phyloP scores from a whole-genome alignment of 768 basidiomycete species.

The Mycena olivaceomarginata region DNA sequence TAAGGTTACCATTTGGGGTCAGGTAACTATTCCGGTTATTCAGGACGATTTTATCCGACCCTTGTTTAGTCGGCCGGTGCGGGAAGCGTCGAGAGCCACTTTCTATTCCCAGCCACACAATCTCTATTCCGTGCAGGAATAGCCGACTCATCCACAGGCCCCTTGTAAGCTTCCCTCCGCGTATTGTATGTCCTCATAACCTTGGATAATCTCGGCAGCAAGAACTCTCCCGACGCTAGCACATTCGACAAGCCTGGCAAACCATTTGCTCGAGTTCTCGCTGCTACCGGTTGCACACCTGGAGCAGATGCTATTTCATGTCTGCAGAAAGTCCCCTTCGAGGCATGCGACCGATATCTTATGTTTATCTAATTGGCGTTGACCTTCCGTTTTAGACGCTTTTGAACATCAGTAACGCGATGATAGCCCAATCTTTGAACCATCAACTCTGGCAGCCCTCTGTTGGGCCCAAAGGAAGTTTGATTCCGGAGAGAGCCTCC shows the following conservation, averaged over 20 bases:
- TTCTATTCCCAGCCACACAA: conserved; percentile 61
- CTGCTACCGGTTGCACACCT: conserved; percentile 66
- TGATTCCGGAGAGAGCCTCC: conserved; percentile 68
- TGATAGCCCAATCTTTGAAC: conserved; percentile 69
- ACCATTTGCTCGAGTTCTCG: conserved; percentile 68
- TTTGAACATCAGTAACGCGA: conserved; percentile 65
- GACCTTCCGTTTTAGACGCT: conserved; percentile 59
- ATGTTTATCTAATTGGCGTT: not conserved
- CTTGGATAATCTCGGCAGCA: conserved; percentile 55
- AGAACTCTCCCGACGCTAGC: conserved; percentile 67
- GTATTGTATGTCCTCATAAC: not conserved
- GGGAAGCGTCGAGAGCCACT: conserved; percentile 68
- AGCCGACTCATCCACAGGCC: conserved; percentile 71
- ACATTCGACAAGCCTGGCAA: conserved; percentile 72
- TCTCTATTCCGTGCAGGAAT: conserved; percentile 72
- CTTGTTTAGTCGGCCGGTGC: conserved; percentile 68
- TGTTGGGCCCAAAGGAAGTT: conserved; percentile 70
- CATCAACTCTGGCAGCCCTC: conserved; percentile 75
- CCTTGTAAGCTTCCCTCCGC: conserved; percentile 63
- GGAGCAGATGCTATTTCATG: conserved; percentile 63
- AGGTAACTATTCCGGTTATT: conserved; percentile 52
- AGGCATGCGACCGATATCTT: conserved; percentile 51
- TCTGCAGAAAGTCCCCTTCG: conserved; percentile 66
- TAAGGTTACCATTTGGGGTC: conserved; percentile 76
- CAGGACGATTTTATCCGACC: conserved; percentile 8